Evolutionary conservation across 306 rosid genomes (phyloP).

Genomic region (Phaseolus lunatus): DNA sequence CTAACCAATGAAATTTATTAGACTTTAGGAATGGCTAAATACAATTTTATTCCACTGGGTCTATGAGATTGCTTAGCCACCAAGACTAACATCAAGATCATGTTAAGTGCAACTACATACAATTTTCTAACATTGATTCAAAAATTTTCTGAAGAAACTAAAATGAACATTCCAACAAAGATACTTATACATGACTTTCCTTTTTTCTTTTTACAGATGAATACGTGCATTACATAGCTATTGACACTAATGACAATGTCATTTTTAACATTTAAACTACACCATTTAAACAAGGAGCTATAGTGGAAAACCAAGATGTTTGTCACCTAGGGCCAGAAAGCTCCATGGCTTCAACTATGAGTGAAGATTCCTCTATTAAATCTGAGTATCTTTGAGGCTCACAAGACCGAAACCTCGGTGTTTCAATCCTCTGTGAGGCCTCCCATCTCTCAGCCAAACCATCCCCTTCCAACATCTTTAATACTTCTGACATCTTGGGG

Average conservation of each 20-base stretch:
- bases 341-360: slow-evolving; percentile 95
- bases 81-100: slow-evolving; percentile 15
- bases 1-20: slow-evolving; percentile 8
- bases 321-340: slow-evolving; percentile 98
- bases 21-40: background rate
- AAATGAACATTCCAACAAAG: slow-evolving; percentile 44
- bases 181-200: slow-evolving; percentile 61
- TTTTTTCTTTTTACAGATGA: slow-evolving; percentile 62
- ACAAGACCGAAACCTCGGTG: slow-evolving; percentile 66
- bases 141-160: slow-evolving; percentile 43
- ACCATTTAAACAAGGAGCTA: slow-evolving; percentile 34
- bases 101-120: slow-evolving; percentile 40
- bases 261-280: slow-evolving; percentile 45
- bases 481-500: slow-evolving; percentile 93
- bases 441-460: slow-evolving; percentile 99
- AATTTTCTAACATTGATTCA: slow-evolving; percentile 46
- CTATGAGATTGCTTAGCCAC: slow-evolving; percentile 19
- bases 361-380: slow-evolving; percentile 90
- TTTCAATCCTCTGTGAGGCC: slow-evolving; percentile 81
- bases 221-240: slow-evolving; percentile 62
- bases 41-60: background rate
- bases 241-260: slow-evolving; percentile 56
- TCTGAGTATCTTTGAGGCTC: slow-evolving; percentile 91
- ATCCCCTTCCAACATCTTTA: slow-evolving; percentile 98
- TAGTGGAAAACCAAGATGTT: slow-evolving; percentile 42